Percentiles rank a stretch among this genome's conserved stretches.
Conservation (phyloP, 129 eudicot species). For the Heracleum sosnowskyi region DNA sequence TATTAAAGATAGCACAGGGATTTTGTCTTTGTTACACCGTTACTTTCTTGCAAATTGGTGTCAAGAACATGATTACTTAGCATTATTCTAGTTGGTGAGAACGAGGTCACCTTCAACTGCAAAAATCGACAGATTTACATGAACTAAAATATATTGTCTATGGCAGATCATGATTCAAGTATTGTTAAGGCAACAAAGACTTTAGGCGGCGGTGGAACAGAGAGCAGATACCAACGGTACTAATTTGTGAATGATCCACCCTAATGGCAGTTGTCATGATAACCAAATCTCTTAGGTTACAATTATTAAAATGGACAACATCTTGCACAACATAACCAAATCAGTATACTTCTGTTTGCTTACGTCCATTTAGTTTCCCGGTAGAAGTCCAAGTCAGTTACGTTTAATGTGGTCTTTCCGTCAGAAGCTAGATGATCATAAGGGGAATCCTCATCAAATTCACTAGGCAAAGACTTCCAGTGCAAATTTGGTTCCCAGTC, state of each 20-base stretch:
- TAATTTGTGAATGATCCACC: not conserved
- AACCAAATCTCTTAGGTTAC: not conserved
- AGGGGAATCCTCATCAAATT: constrained; percentile 39
- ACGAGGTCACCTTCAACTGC: no score
- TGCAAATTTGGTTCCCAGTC: constrained; percentile 66
- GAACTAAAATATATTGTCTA: no score
- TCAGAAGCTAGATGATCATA: constrained; percentile 23
- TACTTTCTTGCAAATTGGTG: not conserved
- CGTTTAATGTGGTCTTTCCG: constrained; percentile 23
- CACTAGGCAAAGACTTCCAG: constrained; percentile 44
- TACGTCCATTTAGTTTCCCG: constrained; percentile 16
- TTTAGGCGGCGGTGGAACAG: not conserved
- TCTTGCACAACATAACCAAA: not conserved
- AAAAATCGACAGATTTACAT: no score
- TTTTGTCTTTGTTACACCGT: not conserved
- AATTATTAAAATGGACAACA: not conserved
- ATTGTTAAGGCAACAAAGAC: not conserved
- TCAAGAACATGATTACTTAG: not conserved
- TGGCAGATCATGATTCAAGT: not conserved
- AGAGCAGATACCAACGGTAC: not conserved
- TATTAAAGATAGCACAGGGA: no score
- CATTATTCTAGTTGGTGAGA: no score
- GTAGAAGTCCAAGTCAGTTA: not conserved
- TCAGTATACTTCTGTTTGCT: not conserved
- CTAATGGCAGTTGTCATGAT: not conserved